phyloP scores from a whole-genome alignment of 257 asterid species.

The Ballota nigra region DNA sequence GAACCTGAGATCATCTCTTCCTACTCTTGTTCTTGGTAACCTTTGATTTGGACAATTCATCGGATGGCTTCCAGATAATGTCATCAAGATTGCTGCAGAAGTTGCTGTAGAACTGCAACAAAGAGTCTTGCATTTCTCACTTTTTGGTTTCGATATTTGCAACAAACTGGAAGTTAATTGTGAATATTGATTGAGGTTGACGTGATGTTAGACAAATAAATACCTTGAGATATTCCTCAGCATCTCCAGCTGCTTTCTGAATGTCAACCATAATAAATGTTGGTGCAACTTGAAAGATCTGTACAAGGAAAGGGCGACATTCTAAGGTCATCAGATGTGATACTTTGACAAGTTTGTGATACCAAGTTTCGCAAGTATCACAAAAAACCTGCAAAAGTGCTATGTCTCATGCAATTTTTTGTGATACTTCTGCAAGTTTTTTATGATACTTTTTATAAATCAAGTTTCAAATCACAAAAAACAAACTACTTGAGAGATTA shows the following conservation, averaged over 20 bases:
- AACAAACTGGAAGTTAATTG: not conserved
- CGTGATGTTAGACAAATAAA: not conserved
- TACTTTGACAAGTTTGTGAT: not conserved
- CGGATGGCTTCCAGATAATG: conserved; percentile 78
- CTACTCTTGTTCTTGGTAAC: conserved; percentile 48
- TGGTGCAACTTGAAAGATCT: conserved; percentile 89
- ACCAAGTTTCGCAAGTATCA: not conserved
- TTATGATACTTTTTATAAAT: no score
- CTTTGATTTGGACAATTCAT: conserved; percentile 59
- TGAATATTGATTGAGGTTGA: not conserved
- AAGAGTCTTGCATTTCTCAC: not conserved
- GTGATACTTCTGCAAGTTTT: no score
- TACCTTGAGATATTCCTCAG: conserved; percentile 66
- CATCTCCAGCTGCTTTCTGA: conserved; percentile 90
- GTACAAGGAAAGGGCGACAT: conserved; percentile 13
- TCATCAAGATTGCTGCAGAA: conserved; percentile 88
- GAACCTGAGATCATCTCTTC: conserved; percentile 34
- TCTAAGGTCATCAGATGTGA: not conserved
- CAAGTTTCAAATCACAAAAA: no score
- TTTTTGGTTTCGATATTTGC: not conserved
- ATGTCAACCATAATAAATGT: conserved; percentile 92
- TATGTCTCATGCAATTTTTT: no score
- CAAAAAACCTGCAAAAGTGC: no score
- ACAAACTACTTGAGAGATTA: no score
- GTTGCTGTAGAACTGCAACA: conserved; percentile 80